phyloP scores from a whole-genome alignment of 441 rosid species.

The Adansonia grandidieri region DNA sequence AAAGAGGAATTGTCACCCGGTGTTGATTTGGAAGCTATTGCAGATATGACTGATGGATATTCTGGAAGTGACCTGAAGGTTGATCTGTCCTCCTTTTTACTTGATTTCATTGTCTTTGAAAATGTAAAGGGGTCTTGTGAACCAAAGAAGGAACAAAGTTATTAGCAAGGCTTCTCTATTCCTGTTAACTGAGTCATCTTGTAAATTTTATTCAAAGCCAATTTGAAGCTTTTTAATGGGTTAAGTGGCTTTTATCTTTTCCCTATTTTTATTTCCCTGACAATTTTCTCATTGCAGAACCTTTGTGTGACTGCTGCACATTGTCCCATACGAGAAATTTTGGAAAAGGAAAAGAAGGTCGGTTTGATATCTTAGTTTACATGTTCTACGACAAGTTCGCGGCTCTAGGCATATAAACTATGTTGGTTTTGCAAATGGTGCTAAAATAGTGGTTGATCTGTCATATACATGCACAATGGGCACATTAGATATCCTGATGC shows the following conservation, averaged over 20 bases:
- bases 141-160: neutral
- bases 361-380: constrained; percentile 28
- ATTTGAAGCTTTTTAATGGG: neutral
- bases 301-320: constrained; percentile 96
- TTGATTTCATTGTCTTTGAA: neutral
- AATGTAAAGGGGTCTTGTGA: neutral
- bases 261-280: constrained; percentile 34
- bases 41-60: constrained; percentile 91
- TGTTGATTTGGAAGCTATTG: constrained; percentile 82
- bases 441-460: neutral
- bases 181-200: neutral
- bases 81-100: constrained; percentile 1
- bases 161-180: neutral
- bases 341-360: constrained; percentile 96
- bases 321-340: constrained; percentile 91
- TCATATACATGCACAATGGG: neutral
- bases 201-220: neutral
- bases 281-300: constrained; percentile 57
- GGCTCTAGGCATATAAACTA: neutral
- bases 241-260: neutral
- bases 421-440: constrained; percentile 7
- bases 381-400: neutral
- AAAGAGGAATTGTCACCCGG: constrained; percentile 81
- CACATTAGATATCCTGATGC: neutral
- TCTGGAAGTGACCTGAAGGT: constrained; percentile 99